Evolutionary conservation across 257 asterid genomes (phyloP), one percentile per base, ranked within the genome.

Genomic region (Solanum raphanifolium): DNA sequence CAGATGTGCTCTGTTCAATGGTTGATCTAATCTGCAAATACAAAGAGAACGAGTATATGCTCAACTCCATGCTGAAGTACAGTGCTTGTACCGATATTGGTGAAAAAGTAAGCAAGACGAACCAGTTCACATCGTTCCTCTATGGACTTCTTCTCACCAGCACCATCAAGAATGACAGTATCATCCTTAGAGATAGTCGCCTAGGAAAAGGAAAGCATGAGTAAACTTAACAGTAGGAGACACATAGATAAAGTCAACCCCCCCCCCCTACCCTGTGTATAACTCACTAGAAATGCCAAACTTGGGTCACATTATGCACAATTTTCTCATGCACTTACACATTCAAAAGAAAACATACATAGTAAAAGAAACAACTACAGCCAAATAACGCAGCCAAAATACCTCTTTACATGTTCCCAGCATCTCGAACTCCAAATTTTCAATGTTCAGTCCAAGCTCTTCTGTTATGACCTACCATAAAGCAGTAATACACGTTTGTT

Each of bases 111-210:
- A n/a, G 72, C 0, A 39, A 34, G 20, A 89, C 90, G 13, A 52
- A 95, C 99, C 98, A 91, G 98, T 71, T 95, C 99, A 83, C 95
- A 93, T 92, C 99, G 91, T 87, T 95, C 99, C 91, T 97, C 98
- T 11, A 95, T 93, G 83, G 94, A 62, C 87, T 91, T 93, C 94
- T 97, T 95, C 83, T 95, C 96, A 74, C 99, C 99, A 60, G 97
- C 93, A 78, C 98, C 99, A 85, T 95, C 98, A 88, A 97, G 99
- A 31, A 97, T 74, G 74, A 97, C 98, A 9, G 98, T 93, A 60
- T 95, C 99, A 90, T 97, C 99, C 93, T 97, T 97, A 36, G 99
- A 95, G 62, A 97, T 88, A 3, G 98, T 92, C 69, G 93, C 98
- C 99, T 97, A 87, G 21, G 90, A 13, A 38, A 34, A 35, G 48